Percentiles rank a stretch among this genome's conserved stretches.
These are phyloP conservation scores for Botrytis pseudocinerea DNA, from an alignment of 2,329 filamentous ascomycete genomes.

Conservation along the genomic window DNA sequence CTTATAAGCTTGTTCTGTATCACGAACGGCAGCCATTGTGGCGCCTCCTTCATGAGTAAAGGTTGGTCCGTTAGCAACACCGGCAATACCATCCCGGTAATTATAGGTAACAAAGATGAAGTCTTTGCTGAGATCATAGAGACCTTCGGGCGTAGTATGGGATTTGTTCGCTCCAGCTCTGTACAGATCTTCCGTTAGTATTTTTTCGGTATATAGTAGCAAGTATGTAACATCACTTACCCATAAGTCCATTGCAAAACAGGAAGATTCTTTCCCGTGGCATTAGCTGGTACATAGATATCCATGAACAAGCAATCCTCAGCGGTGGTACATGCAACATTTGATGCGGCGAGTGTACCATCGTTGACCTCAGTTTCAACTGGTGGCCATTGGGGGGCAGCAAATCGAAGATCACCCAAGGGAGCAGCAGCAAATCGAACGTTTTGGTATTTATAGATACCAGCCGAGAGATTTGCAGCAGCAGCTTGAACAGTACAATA, in stretches of 20 bases:
- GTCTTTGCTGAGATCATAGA: not conserved
- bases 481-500: not conserved
- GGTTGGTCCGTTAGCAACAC: not conserved
- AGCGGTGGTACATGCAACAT: not conserved
- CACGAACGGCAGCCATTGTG: not conserved
- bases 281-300: not conserved
- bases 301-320: not conserved
- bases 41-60: not conserved
- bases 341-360: not conserved
- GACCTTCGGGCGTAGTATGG: not conserved
- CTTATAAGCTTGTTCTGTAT: not conserved
- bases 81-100: not conserved
- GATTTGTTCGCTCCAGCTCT: not conserved
- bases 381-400: not conserved
- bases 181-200: not conserved
- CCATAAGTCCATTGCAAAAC: not conserved
- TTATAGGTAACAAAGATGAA: not conserved
- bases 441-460: not conserved
- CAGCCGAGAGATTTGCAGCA: not conserved
- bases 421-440: not conserved
- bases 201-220: not conserved
- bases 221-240: not conserved
- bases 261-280: not conserved
- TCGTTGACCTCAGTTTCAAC: not conserved
- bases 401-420: no score